Base-by-base conservation (phyloP, 495 filamentous ascomycete species). In the Aspergillus asperescens region DNA sequence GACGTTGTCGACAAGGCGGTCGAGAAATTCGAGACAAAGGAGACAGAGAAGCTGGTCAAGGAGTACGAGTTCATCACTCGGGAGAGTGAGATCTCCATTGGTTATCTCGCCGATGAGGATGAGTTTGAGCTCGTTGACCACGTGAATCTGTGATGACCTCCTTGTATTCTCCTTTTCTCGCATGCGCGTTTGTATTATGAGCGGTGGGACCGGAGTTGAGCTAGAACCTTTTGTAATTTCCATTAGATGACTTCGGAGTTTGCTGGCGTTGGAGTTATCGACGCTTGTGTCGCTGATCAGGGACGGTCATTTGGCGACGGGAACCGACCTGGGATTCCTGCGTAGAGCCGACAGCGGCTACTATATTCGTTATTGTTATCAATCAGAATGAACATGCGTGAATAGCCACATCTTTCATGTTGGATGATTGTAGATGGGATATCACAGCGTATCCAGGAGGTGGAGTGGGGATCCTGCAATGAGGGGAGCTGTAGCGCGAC, bases 21-120 rank as follows among this genome's bases (percentile, higher is more conserved):
- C 20, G 73, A 80, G 65, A 74, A 71, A 48, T 83, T 71, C 52
- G 79, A 83, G 63, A 75, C 69, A 32, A 70, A 74, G 52, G 72
- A 77, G 61, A 81, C 73, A 3, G 80, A 79, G 62, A 77, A 77
- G 64, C 62, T 82, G 19, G 70, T 81, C 61, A 77, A 77, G 65
- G 79, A 82, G 57, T 83, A 83, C 56, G 79, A 83, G 60, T 69
- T 83, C 38, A 68, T 82, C 35, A 63, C 73, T 29, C 54, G 55
- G 3, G 76, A 77, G 54, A 69, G 64, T 32, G 75, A 73, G 40
- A 58, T 64, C 16, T 49, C 40, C 23, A 51, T 57, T 16, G 69
- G 68, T 43, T 68, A 70, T 59, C 52, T 64, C 5, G 67, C 68
- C 9, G 72, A 71, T 42, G 68, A 71, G 15, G 70, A 70, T 31